Conservation (phyloP, 352 stramenopile species). For the Phytophthora hibernalis region DNA sequence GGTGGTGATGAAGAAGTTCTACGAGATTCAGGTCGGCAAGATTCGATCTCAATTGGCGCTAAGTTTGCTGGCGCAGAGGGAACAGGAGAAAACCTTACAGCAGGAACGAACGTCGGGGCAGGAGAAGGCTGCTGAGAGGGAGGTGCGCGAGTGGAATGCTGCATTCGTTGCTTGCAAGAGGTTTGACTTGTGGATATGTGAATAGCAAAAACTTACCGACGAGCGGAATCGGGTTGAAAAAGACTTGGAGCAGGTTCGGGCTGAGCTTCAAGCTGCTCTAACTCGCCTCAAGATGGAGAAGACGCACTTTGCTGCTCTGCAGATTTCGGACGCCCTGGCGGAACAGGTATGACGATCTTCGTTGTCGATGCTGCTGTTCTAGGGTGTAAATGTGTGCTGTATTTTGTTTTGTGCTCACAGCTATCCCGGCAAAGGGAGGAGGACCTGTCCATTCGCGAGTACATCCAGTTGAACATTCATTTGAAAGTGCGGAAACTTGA, state of each 20-base stretch:
- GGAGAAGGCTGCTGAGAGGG: constrained; percentile 18
- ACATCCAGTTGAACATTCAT: constrained; percentile 66
- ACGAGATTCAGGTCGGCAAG: constrained; percentile 83
- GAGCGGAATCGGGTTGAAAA: constrained; percentile 31
- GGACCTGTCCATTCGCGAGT: constrained; percentile 67
- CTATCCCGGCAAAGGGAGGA: constrained; percentile 58
- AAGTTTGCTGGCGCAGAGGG: constrained; percentile 51
- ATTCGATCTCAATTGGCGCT: constrained; percentile 66
- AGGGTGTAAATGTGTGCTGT: not conserved
- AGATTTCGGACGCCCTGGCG: constrained; percentile 71
- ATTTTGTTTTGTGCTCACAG: constrained; percentile 18
- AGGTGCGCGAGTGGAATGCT: constrained; percentile 32
- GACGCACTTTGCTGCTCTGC: constrained; percentile 58
- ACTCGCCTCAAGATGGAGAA: constrained; percentile 71
- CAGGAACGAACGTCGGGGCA: constrained; percentile 49
- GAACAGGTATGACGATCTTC: constrained; percentile 47
- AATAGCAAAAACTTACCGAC: constrained; percentile 17
- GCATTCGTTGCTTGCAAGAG: not conserved
- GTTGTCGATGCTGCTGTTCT: not conserved
- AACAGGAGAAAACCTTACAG: constrained; percentile 57
- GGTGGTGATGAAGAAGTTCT: constrained; percentile 80
- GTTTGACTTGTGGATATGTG: not conserved
- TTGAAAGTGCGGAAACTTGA: constrained; percentile 48
- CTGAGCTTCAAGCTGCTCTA: constrained; percentile 33
- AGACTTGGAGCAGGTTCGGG: constrained; percentile 31